Base-by-base conservation (phyloP, 257 asterid genomes). In the Lycium barbarum region DNA sequence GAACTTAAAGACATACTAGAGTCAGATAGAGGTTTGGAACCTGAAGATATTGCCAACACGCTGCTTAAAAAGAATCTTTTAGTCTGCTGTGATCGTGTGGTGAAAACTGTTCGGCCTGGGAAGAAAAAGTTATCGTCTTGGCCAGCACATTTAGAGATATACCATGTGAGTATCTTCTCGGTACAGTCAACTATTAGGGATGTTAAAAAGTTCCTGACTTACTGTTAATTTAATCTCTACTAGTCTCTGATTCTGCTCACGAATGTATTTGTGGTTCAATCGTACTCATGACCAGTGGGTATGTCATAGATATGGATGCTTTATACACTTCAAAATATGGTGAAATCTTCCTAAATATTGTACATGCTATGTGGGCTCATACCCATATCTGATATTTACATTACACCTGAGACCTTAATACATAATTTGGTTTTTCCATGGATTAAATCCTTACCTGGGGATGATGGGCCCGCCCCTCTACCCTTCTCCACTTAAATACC, bases 121-220 rank as follows among this genome's bases (percentile, higher is more conserved):
- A 96, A 95, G 94, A 95, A 85, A 84, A 96, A 96, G 79, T 87
- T 96, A 85, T 96, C 99, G 22, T 95, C 98, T 40, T 96, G 99
- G 99, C 99, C 99, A 81, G 99, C 99, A 1, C 98, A 96, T 89
- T 87, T 96, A 84, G 97, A 95, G 94, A 93, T 96, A 83, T 96
- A 85, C 85, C 86, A 91, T 65, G 99, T 96, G 89, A 92, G 98
- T 90, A 86, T 26, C 81, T 86, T 80, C 57, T 83, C 26, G 63
- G 13, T 76, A 22, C 45, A 51, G 81, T 76, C 62, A 76, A 26
- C 45, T 76, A 51, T 22, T 26, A 5, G 61, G 63, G 43, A 13
- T 76, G 62, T 51, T 22, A 74, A 13, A 47, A 76, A 49, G 26
- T 22, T 74, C 62, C 43, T 7, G 45, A 22, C 45, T 51, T 51